Conservation (phyloP, 2,329 filamentous ascomycete species). For the Lachnellula arida region DNA sequence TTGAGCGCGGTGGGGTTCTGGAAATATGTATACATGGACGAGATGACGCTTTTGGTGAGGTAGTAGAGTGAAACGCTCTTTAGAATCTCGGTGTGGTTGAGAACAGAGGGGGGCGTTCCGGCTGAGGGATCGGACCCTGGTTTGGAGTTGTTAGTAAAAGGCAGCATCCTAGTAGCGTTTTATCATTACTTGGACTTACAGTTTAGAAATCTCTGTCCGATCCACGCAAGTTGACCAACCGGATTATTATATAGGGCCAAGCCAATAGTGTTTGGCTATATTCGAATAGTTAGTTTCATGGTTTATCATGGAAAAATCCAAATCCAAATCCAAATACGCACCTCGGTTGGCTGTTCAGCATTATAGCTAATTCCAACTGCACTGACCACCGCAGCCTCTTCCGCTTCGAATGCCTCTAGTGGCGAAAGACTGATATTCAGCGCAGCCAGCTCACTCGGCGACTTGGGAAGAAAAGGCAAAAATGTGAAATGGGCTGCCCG, state of each 20-base stretch:
- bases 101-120: conserved; percentile 13
- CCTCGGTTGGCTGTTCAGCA: not conserved
- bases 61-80: conserved; percentile 18
- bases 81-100: conserved; percentile 16
- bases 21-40: conserved; percentile 37
- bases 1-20: conserved; percentile 36
- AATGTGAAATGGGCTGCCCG: not conserved
- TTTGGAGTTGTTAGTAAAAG: not conserved
- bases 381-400: not conserved
- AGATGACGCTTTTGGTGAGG: conserved; percentile 14
- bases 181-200: not conserved
- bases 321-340: not conserved
- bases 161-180: not conserved
- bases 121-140: conserved; percentile 18
- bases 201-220: not conserved
- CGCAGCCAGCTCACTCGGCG: not conserved
- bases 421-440: not conserved
- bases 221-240: conserved; percentile 22
- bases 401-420: not conserved
- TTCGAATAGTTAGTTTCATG: not conserved
- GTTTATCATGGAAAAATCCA: not conserved
- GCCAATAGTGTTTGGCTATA: conserved; percentile 21
- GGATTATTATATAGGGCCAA: conserved; percentile 21
- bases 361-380: not conserved
- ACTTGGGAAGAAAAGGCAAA: not conserved